Conservation (phyloP, 495 filamentous ascomycete genomes). For the Darksidea phi region DNA sequence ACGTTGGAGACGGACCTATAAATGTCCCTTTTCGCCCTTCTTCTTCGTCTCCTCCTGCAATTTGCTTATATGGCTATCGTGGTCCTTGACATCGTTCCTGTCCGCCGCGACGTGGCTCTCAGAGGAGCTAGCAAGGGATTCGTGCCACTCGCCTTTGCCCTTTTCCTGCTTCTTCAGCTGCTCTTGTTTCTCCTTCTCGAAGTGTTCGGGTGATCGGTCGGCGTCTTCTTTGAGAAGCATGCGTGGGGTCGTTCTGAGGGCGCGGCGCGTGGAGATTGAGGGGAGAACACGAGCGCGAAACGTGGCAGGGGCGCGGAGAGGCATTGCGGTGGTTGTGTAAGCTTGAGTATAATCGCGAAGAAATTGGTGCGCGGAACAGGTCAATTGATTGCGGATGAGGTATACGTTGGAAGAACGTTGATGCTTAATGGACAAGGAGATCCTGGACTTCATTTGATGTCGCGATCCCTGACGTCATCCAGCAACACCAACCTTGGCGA, state of each 20-base stretch:
- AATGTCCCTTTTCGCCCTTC: conserved; percentile 34
- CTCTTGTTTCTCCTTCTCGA: conserved; percentile 39
- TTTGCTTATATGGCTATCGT: conserved; percentile 40
- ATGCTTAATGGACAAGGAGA: too few relatives aligned
- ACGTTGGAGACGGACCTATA: not conserved
- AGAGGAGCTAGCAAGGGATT: conserved; percentile 35
- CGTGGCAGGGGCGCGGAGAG: too few relatives aligned
- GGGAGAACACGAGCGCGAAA: too few relatives aligned
- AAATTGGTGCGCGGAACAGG: too few relatives aligned
- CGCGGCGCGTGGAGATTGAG: not conserved
- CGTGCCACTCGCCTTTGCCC: conserved; percentile 41
- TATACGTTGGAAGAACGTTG: too few relatives aligned
- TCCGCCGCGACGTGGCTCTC: conserved; percentile 41
- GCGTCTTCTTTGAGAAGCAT: conserved; percentile 36
- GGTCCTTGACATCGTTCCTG: conserved; percentile 36
- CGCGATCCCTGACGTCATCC: too few relatives aligned
- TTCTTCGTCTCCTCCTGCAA: conserved; percentile 40
- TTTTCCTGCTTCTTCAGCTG: conserved; percentile 41
- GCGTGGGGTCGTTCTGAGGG: conserved; percentile 5
- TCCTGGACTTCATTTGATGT: too few relatives aligned
- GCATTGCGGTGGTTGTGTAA: too few relatives aligned
- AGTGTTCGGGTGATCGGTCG: conserved; percentile 33
- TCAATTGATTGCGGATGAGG: too few relatives aligned
- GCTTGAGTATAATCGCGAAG: too few relatives aligned
- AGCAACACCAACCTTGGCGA: too few relatives aligned